A percentile compares a stretch with the other conserved stretches of the same genome.
Conservation (phyloP, 352 stramenopile genomes). For the Globisporangium cylindrosporum region DNA sequence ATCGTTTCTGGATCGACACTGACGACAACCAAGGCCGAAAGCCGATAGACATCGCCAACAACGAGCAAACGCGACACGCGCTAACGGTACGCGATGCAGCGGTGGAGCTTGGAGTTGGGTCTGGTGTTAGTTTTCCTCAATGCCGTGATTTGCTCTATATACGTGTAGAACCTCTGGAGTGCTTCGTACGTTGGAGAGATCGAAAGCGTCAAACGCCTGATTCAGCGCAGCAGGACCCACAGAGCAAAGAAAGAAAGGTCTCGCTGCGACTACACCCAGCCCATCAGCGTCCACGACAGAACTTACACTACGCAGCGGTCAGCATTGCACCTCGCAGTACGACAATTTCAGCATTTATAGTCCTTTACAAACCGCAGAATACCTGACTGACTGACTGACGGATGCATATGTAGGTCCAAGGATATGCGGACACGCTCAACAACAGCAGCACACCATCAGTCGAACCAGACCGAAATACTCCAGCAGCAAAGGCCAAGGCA, state of each 20-base stretch:
- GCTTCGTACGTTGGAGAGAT: slow-evolving; percentile 35
- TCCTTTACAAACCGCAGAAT: neutral
- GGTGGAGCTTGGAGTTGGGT: too few species aligned
- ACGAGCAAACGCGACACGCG: slow-evolving; percentile 20
- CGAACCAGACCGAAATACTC: neutral
- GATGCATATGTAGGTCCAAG: slow-evolving; percentile 23
- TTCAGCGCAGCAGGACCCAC: slow-evolving; percentile 14
- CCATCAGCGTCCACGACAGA: slow-evolving; percentile 25
- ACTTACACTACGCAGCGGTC: slow-evolving; percentile 34
- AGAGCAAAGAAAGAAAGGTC: neutral
- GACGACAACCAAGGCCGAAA: slow-evolving; percentile 37
- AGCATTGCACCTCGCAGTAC: slow-evolving; percentile 46
- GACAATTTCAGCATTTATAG: too few species aligned
- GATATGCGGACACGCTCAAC: slow-evolving; percentile 28
- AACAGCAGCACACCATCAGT: neutral
- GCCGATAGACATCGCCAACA: slow-evolving; percentile 34
- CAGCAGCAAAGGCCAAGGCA: neutral
- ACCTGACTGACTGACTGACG: neutral
- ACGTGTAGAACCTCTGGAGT: slow-evolving; percentile 36
- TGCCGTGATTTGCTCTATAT: neutral
- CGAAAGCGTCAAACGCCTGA: slow-evolving; percentile 23
- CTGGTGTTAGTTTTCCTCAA: too few species aligned
- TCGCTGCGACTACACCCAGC: neutral
- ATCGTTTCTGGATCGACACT: slow-evolving; percentile 23
- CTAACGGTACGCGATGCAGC: slow-evolving; percentile 25